Percentiles rank a stretch among this genome's conserved stretches.
Evolutionary conservation across 2,329 filamentous ascomycete genomes (phyloP).

Genomic region (Aquanectria penicillioides): DNA sequence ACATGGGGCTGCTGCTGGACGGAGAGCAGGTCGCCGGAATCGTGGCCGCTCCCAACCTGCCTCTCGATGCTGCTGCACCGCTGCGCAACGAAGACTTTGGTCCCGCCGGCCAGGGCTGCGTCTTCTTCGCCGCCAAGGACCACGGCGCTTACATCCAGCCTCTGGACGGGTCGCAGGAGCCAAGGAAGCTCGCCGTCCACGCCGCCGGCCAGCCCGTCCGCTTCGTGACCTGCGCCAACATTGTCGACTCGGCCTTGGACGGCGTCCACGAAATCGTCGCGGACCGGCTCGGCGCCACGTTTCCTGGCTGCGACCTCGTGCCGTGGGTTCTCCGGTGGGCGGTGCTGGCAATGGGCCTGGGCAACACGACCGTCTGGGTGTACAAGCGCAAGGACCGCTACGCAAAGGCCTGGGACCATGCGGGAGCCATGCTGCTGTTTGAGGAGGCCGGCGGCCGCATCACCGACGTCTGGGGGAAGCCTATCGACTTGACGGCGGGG

Average conservation of each 20-base stretch:
- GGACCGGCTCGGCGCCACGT: conserved; percentile 51
- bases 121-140: conserved; percentile 61
- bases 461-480: conserved; percentile 63
- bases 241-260: conserved; percentile 59
- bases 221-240: conserved; percentile 59
- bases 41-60: conserved; percentile 59
- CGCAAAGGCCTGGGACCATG: conserved; percentile 70
- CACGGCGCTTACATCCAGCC: conserved; percentile 60
- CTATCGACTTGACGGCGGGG: conserved; percentile 60
- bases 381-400: conserved; percentile 59
- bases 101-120: conserved; percentile 54
- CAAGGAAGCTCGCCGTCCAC: conserved; percentile 47
- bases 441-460: conserved; percentile 66
- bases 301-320: conserved; percentile 62
- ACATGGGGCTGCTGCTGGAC: conserved; percentile 62
- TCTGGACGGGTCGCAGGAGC: conserved; percentile 43
- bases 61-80: conserved; percentile 50
- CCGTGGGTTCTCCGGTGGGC: conserved; percentile 69
- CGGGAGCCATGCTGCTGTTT: conserved; percentile 67
- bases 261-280: conserved; percentile 58
- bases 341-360: conserved; percentile 60
- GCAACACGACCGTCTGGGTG: conserved; percentile 66
- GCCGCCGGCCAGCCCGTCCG: conserved; percentile 45
- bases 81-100: conserved; percentile 58
- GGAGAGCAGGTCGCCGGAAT: conserved; percentile 61